Evolutionary conservation across 2,329 filamentous ascomycete species (phyloP), one percentile per base, ranked within the genome.

Genomic region (Aspergillus novofumigatus): DNA sequence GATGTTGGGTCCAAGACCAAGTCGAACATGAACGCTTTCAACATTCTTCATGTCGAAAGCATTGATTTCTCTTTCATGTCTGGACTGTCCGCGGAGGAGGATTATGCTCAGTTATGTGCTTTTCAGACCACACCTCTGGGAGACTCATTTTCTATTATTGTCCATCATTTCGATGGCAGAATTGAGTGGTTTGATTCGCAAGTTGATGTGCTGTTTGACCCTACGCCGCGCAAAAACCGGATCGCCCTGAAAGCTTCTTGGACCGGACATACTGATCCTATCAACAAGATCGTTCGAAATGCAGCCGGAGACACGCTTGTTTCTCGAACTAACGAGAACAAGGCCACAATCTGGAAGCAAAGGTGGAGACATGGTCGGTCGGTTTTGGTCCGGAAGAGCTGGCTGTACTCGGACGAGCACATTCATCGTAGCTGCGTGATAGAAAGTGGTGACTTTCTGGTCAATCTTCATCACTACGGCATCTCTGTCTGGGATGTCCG

Each of bases 251-350:
- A 83, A 60, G 83, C 85, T 2, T 82, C 86, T 1, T 95, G 92
- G 90, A 91, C 91, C 1, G 92, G 93, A 1, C 92, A 97, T 76
- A 89, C 88, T 17, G 83, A 83, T 17, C 81, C 90, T 0, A 86
- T 97, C 60, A 88, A 89, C 67, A 96, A 95, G 69, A 90, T 96
- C 58, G 88, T 95, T 49, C 87, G 92, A 59, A 95, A 92, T 67
- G 89, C 89, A 47, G 90, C 87, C 66, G 92, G 92, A 8, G 83
- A 86, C 61, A 88, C 91, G 4, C 79, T 96, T 47, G 86, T 96
- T 32, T 96, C 92, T 6, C 83, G 91, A 52, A 96, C 92, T 0
- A 81, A 86, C 58, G 81, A 86, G 47, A 89, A 91, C 58, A 90
- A 96, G 71, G 88, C 87, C 56, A 86, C 93, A 62, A 83, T 97